Conservation (phyloP, 2,329 filamentous ascomycete species). For the Cordyceps militaris region DNA sequence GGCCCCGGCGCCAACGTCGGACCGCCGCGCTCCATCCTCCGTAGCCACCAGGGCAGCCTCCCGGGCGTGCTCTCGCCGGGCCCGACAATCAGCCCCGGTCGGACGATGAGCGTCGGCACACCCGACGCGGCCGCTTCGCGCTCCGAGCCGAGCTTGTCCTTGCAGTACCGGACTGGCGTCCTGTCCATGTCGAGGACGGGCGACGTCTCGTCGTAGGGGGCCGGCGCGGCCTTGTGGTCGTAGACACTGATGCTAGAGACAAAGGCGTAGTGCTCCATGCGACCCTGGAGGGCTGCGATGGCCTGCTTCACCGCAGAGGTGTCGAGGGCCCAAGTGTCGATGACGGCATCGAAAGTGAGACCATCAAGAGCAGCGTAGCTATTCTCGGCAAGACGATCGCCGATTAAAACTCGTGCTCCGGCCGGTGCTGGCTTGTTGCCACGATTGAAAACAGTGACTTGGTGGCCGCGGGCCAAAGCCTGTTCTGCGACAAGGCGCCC, state of each 20-base stretch:
- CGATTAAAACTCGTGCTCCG: slow-evolving; percentile 14
- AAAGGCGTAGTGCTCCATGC: slow-evolving; percentile 16
- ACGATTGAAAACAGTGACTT: slow-evolving; percentile 16
- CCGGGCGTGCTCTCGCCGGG: slow-evolving; percentile 7
- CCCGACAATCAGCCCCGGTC: slow-evolving; percentile 12
- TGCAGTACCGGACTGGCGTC: neutral
- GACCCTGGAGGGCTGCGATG: slow-evolving; percentile 15
- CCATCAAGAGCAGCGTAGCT: slow-evolving; percentile 12
- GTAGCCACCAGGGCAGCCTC: slow-evolving; percentile 12
- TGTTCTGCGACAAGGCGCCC: slow-evolving; percentile 14
- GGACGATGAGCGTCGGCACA: slow-evolving; percentile 8
- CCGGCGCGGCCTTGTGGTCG: neutral
- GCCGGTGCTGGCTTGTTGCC: slow-evolving; percentile 11
- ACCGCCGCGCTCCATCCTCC: slow-evolving; percentile 9
- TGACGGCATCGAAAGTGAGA: slow-evolving; percentile 15
- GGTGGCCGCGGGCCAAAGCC: slow-evolving; percentile 14
- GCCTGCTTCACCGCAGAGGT: slow-evolving; percentile 14
- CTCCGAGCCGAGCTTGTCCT: slow-evolving; percentile 13
- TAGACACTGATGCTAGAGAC: slow-evolving; percentile 17
- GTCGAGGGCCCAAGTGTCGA: slow-evolving; percentile 17
- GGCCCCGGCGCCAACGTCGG: slow-evolving; percentile 14
- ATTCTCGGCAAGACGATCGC: slow-evolving; percentile 15
- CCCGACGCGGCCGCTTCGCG: neutral
- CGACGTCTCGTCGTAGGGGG: slow-evolving; percentile 11
- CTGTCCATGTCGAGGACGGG: slow-evolving; percentile 11